Evolutionary conservation across 2,329 filamentous ascomycete genomes (phyloP), one percentile per base, ranked within the genome.

Genomic region (Penicillium polonicum): DNA sequence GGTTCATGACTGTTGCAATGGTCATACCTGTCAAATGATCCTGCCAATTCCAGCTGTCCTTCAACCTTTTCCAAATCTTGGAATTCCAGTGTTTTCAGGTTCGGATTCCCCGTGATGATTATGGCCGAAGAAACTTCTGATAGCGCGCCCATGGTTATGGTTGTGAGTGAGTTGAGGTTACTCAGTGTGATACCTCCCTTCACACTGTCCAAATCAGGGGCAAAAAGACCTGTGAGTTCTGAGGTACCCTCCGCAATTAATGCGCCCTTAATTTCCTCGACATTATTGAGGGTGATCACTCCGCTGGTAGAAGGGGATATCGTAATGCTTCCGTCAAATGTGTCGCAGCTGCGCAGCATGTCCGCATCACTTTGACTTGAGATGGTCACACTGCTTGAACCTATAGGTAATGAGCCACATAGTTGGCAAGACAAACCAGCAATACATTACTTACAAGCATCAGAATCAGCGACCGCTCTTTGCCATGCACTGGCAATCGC

Each of bases 361-460:
- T 65, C 53, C 3, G 65, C 66, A 41, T 71, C 68, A 33, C 55
- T 60, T 59, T 70, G 67, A 39, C 55, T 74, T 21, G 69, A 74
- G 35, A 80, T 83, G 66, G 64, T 83, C 12, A 71, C 69, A 19
- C 73, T 75, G 45, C 71, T 83, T 8, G 79, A 72, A 53, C 76
- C 68, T 71, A 55, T n/a, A 19, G 15, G 9, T 5, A n/a, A 29
- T 62, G 27, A 63, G 61, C 39, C 29, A 39, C 4, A n/a, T 9
- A 27, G 2, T 36, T 5, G 17, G 3, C 17, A 13, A 25, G 19
- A 17, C 27, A 27, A 13, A 25, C 17, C 29, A 23, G 5, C 25
- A 4, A 5, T 33, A 3, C 9, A 35, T 10, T 3, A 45, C 60
- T 33, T 39, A 61, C 62, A 65, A 27, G 25, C 29, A 51, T 55